Conservation (phyloP, 805 yeast genomes). For the Candida vartiovaarae region DNA sequence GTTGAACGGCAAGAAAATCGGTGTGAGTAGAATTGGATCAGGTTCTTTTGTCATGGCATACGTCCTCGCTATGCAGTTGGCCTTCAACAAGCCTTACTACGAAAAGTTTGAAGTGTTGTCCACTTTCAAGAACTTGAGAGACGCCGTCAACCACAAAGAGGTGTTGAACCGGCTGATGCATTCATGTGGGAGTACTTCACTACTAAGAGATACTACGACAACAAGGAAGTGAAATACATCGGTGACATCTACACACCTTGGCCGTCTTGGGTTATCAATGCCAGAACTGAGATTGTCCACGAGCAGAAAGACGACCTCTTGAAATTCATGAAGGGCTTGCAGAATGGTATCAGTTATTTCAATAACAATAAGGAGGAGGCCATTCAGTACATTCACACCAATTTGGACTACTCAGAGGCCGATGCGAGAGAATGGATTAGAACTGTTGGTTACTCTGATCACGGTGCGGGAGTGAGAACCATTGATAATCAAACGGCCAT, state of each 20-base stretch:
- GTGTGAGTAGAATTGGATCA: conserved; percentile 82
- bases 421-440: conserved; percentile 81
- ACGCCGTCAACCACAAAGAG: conserved; percentile 58
- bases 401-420: conserved; percentile 67
- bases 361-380: conserved; percentile 55
- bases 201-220: conserved; percentile 76
- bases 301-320: conserved; percentile 24
- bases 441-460: conserved; percentile 56
- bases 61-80: conserved; percentile 61
- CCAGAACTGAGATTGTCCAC: conserved; percentile 33
- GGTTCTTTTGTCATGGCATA: conserved; percentile 90
- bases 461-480: conserved; percentile 1
- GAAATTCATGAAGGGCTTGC: conserved; percentile 46
- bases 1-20: conserved; percentile 57
- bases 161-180: conserved; percentile 54
- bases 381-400: conserved; percentile 50
- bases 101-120: conserved; percentile 49
- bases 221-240: conserved; percentile 67
- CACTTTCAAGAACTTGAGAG: conserved; percentile 70
- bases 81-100: conserved; percentile 46
- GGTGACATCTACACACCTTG: conserved; percentile 93
- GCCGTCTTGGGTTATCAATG: conserved; percentile 89
- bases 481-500: conserved; percentile 11
- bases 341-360: conserved; percentile 66
- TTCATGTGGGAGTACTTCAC: conserved; percentile 97